These are phyloP conservation scores for Cystobasidium sp. DNA, from an alignment of 1,284 basidiomycete species.

Conservation along the genomic window DNA sequence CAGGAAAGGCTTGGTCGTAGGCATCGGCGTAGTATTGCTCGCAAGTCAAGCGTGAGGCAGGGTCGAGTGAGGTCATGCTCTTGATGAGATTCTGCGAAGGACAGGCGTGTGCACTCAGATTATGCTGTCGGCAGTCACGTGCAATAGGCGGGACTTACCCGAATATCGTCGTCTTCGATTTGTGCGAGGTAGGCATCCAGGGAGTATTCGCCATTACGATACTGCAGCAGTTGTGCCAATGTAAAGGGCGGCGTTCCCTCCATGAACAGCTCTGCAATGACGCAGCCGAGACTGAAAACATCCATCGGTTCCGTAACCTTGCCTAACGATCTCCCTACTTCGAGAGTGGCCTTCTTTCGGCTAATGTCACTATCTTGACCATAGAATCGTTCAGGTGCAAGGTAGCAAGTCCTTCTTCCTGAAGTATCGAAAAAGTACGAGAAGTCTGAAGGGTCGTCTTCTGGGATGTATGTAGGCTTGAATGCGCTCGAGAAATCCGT, in stretches of 20 bases:
- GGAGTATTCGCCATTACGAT: slow-evolving; percentile 76
- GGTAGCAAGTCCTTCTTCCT: slow-evolving; percentile 87
- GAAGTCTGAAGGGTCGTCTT: slow-evolving; percentile 97
- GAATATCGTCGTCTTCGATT: slow-evolving; percentile 79
- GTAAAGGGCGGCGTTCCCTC: slow-evolving; percentile 95
- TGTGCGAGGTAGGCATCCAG: slow-evolving; percentile 67
- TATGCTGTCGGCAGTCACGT: slow-evolving; percentile 67
- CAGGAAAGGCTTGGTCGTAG: slow-evolving; percentile 82
- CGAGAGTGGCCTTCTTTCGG: slow-evolving; percentile 47
- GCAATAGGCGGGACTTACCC: slow-evolving; percentile 71
- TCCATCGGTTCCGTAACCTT: slow-evolving; percentile 96
- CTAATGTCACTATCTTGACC: slow-evolving; percentile 72
- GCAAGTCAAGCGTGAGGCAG: slow-evolving; percentile 76
- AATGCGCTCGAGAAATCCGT: slow-evolving; percentile 92
- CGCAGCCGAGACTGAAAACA: slow-evolving; percentile 93
- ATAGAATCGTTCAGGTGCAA: slow-evolving; percentile 96
- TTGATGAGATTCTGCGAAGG: slow-evolving; percentile 74
- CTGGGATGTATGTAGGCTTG: slow-evolving; percentile 92
- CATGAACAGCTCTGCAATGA: slow-evolving; percentile 92
- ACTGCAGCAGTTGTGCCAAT: slow-evolving; percentile 93
- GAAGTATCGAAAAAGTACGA: slow-evolving; percentile 98
- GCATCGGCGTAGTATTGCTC: slow-evolving; percentile 76
- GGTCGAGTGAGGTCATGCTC: slow-evolving; percentile 86
- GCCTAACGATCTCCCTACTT: slow-evolving; percentile 67
- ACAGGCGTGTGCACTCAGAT: slow-evolving; percentile 1